Evolutionary conservation across 192 early-diverging fungal genomes (phyloP).

Genomic region (Dimargaris verticillata): DNA sequence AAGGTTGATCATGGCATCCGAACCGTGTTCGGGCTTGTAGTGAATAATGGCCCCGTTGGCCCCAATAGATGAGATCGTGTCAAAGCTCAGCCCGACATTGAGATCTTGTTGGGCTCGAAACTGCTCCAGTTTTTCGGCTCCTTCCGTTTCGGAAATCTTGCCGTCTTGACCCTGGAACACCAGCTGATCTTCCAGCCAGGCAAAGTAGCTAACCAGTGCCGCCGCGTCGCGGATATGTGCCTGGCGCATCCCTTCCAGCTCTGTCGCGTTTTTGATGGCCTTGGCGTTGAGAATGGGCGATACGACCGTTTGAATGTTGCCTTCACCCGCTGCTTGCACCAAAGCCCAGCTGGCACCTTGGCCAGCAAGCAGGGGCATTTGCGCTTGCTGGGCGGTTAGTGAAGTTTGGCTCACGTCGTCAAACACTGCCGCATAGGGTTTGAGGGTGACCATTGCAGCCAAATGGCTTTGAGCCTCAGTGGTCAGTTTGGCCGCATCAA

Average conservation of each 20-base stretch:
- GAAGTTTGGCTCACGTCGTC: slow-evolving; percentile 33
- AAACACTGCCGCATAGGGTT: slow-evolving; percentile 65
- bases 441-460: slow-evolving; percentile 35
- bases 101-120: slow-evolving; percentile 57
- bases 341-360: slow-evolving; percentile 55
- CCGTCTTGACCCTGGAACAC: slow-evolving; percentile 36
- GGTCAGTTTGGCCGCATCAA: slow-evolving; percentile 56
- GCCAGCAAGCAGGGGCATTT: slow-evolving; percentile 44
- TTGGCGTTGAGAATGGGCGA: slow-evolving; percentile 70
- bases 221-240: slow-evolving; percentile 81
- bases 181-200: slow-evolving; percentile 89
- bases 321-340: slow-evolving; percentile 44
- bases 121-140: slow-evolving; percentile 64
- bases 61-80: slow-evolving; percentile 89
- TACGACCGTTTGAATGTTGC: slow-evolving; percentile 30
- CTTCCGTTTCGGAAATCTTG: slow-evolving; percentile 66
- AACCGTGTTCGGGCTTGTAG: slow-evolving; percentile 76
- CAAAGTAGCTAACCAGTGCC: slow-evolving; percentile 73
- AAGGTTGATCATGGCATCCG: slow-evolving; percentile 54
- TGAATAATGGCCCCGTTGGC: slow-evolving; percentile 97
- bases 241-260: slow-evolving; percentile 82
- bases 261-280: slow-evolving; percentile 81
- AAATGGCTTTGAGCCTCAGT: slow-evolving; percentile 44
- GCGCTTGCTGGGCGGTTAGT: slow-evolving; percentile 4
- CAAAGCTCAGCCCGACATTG: slow-evolving; percentile 88